Evolutionary conservation across 495 filamentous ascomycete genomes (phyloP), one percentile per base, ranked within the genome.

Genomic region (Talaromyces adpressus): DNA sequence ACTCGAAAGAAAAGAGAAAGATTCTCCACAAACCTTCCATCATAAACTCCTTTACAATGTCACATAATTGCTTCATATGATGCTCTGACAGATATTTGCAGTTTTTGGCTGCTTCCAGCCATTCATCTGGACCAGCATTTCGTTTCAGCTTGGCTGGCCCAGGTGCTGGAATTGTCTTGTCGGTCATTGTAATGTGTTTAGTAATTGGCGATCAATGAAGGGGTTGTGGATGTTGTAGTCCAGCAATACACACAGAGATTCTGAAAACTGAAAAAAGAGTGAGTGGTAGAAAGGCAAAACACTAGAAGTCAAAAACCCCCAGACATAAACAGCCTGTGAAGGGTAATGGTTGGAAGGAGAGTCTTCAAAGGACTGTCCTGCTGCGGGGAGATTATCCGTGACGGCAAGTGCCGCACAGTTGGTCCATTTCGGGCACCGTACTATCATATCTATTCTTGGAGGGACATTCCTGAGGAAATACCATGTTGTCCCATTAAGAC

Each of bases 61-160:
- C 94, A 76, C 94, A 98, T 18, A 98, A 83, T 73, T 95, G 89
- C 80, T 98, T 98, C 94, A 98, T 98, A 69, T 92, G 91, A 47
- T 86, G 77, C 77, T 98, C 94, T 6, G 93, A 93, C 18, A 98
- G 84, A 73, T 97, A 97, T 71, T 96, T 92, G 82, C 95, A 98
- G 71, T 93, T 89, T 74, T 96, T 96, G 45, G 94, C 94, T 68
- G 91, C 89, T 70, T 92, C 89, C 16, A 98, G 85, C 94, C 94
- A 98, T 78, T 98, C 92, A 69, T 96, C 91, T n/a, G 93, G 87
- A 20, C 91, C 91, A 49, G 91, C 90, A 71, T 88, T 88, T 30
- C 87, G 84, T 51, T 85, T 85, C 34, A 97, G 80, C 71, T 90
- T 92, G 57, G 92, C 92, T 52, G 93, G 91, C 36, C 94, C 93